Percentiles rank a stretch among this genome's conserved stretches.
Conservation (phyloP, 805 yeast genomes). For the Ogataea methylovora region DNA sequence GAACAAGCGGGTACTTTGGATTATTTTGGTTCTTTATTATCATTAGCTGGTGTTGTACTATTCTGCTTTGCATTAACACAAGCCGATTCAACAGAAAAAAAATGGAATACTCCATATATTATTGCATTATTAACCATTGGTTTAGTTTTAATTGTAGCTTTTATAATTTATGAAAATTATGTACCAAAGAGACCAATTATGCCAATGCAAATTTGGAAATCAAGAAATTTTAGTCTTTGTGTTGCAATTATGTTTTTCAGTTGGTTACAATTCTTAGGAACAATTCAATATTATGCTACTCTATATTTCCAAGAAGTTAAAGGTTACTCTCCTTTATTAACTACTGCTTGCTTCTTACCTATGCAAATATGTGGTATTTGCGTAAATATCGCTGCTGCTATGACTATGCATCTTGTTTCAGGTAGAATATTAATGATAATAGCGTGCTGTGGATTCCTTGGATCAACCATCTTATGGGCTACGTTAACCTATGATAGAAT, state of each 20-base stretch:
- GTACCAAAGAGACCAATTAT: constrained; percentile 29
- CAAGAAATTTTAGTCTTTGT: constrained; percentile 25
- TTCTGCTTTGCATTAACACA: constrained; percentile 33
- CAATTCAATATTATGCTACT: constrained; percentile 25
- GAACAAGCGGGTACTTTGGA: constrained; percentile 20
- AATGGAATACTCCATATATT: constrained; percentile 37
- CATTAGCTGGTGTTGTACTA: constrained; percentile 25
- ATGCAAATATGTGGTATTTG: constrained; percentile 28
- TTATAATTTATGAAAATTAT: constrained; percentile 27
- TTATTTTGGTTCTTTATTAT: constrained; percentile 29
- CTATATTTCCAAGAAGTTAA: constrained; percentile 30
- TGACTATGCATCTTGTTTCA: constrained; percentile 29
- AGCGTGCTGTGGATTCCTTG: constrained; percentile 22
- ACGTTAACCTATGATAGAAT: constrained; percentile 19
- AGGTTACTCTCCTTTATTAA: constrained; percentile 26
- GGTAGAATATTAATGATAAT: constrained; percentile 25
- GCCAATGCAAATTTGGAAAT: constrained; percentile 33
- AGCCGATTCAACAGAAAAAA: constrained; percentile 26
- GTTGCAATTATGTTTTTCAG: constrained; percentile 25
- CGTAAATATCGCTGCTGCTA: constrained; percentile 32
- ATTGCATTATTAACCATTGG: constrained; percentile 30
- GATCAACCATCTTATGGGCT: constrained; percentile 29
- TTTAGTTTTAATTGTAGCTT: constrained; percentile 17
- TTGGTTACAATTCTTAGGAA: constrained; percentile 32
- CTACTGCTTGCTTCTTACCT: constrained; percentile 30